A percentile compares a stretch with the other conserved stretches of the same genome.
These are phyloP conservation scores for Astrocystis sublimbata DNA, from an alignment of 495 filamentous ascomycete species.

Conservation along the genomic window DNA sequence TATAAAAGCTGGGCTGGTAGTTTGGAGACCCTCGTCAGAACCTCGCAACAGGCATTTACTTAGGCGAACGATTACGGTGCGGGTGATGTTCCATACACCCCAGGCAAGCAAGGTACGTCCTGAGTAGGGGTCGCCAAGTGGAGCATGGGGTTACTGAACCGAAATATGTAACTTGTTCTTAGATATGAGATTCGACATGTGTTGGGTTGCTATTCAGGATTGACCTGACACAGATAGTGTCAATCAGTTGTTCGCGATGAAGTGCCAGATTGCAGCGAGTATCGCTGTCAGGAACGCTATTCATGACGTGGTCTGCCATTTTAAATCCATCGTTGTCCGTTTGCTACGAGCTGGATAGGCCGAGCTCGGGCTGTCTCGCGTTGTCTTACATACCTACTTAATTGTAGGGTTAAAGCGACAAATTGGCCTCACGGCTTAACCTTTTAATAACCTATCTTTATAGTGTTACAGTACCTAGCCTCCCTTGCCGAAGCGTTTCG, in stretches of 20 bases:
- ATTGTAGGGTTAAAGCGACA: neutral
- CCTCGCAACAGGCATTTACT: neutral
- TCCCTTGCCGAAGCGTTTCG: neutral
- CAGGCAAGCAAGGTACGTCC: neutral
- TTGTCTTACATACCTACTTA: neutral
- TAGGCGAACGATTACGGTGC: neutral
- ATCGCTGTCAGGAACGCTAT: no score
- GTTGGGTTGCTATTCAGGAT: no score
- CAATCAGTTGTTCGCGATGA: no score
- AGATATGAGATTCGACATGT: no score
- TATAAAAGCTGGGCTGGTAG: neutral
- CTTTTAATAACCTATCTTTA: neutral
- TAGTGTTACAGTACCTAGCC: no score
- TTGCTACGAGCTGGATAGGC: neutral
- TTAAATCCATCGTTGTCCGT: neutral
- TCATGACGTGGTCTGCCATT: neutral
- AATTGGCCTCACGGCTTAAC: neutral
- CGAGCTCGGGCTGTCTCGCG: constrained; percentile 3
- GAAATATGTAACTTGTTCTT: no score
- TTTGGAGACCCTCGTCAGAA: neutral
- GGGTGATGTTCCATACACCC: neutral
- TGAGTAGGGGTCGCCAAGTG: neutral
- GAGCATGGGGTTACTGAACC: no score
- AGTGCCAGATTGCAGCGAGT: no score
- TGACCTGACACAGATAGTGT: no score